Conservation (phyloP, 345 rosid species). For the Salix udensis region DNA sequence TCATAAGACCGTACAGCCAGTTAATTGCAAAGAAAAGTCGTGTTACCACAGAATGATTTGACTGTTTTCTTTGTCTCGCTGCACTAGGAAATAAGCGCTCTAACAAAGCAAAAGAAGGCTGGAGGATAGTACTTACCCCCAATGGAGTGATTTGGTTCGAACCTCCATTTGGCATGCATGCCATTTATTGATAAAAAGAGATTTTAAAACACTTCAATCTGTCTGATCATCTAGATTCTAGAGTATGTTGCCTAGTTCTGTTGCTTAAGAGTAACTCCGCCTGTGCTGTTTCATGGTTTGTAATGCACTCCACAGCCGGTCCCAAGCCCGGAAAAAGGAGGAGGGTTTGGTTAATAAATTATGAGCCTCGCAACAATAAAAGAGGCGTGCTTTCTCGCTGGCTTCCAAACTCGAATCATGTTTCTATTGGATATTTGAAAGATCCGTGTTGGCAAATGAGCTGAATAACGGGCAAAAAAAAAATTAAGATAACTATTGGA, state of each 20-base stretch:
- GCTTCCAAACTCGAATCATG: background rate
- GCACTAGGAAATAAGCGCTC: too few species aligned
- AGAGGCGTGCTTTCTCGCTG: background rate
- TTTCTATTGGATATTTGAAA: background rate
- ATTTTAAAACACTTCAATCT: background rate
- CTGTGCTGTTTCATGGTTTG: conserved; percentile 27
- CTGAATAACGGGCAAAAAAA: background rate
- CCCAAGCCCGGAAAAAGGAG: conserved; percentile 76
- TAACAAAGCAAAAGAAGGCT: too few species aligned
- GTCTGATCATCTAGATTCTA: background rate
- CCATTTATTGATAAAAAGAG: background rate
- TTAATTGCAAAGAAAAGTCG: too few species aligned
- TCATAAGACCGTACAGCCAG: too few species aligned
- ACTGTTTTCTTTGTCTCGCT: too few species aligned
- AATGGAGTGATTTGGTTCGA: background rate
- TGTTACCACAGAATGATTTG: too few species aligned
- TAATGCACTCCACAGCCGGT: conserved; percentile 61
- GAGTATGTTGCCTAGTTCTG: background rate
- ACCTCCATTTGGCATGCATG: background rate
- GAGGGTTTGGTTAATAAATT: conserved; percentile 38
- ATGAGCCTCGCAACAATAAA: background rate
- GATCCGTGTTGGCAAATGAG: background rate
- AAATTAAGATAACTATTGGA: background rate
- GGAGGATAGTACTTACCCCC: background rate
- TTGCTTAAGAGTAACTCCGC: conserved; percentile 45